A percentile compares a stretch with the other conserved stretches of the same genome.
Conservation (phyloP, 2,329 filamentous ascomycete genomes). For the Botrytis deweyae region DNA sequence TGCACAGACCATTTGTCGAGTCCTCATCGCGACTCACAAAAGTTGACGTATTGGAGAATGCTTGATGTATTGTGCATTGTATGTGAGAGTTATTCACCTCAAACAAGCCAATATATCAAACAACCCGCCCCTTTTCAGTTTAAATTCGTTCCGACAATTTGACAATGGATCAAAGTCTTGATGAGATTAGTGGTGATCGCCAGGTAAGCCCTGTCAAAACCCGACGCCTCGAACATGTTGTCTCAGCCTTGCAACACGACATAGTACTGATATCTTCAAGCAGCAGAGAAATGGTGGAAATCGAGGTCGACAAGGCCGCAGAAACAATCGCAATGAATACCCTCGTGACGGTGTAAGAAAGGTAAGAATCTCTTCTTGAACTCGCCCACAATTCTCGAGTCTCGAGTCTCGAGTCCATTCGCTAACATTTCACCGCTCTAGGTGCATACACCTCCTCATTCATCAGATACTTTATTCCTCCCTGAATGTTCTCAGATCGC, state of each 20-base stretch:
- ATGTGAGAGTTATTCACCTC: neutral
- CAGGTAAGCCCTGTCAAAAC: constrained; percentile 46
- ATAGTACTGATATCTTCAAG: constrained; percentile 22
- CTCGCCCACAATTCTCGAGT: neutral
- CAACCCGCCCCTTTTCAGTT: neutral
- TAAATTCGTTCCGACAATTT: neutral
- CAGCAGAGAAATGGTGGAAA: constrained; percentile 35
- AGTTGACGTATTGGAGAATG: constrained; percentile 4
- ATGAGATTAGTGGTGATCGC: constrained; percentile 62
- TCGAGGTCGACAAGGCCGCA: constrained; percentile 38
- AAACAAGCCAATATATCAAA: neutral
- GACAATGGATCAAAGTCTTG: constrained; percentile 61
- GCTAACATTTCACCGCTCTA: constrained; percentile 28
- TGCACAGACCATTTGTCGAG: neutral
- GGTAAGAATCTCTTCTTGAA: constrained; percentile 49
- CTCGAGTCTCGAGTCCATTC: constrained; percentile 2
- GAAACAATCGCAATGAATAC: constrained; percentile 46
- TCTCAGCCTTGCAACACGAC: constrained; percentile 34
- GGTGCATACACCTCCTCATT: constrained; percentile 42
- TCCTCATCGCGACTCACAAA: constrained; percentile 11
- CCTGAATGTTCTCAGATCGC: constrained; percentile 41
- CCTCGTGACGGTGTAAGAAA: constrained; percentile 89
- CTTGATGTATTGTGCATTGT: neutral
- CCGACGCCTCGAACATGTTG: constrained; percentile 12
- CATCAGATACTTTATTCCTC: constrained; percentile 36